phyloP scores from a whole-genome alignment of 352 stramenopile species.

The Phytopythium chamaehyphon region DNA sequence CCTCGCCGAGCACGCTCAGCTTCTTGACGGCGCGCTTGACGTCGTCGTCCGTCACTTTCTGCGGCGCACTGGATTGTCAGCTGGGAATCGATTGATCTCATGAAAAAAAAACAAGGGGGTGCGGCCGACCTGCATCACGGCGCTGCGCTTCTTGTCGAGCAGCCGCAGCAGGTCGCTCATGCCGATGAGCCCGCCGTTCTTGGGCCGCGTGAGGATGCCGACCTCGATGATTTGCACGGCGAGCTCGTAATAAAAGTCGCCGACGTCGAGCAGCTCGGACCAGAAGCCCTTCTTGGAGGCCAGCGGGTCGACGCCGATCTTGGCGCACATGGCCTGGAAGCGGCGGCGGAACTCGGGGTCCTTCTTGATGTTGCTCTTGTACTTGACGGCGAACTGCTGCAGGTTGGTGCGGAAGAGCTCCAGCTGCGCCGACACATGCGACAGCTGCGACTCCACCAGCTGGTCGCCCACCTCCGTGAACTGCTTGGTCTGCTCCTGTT shows the following conservation, averaged over 20 bases:
- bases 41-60: conserved; percentile 90
- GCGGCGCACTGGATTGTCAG: neutral
- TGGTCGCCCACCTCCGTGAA: conserved; percentile 84
- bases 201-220: conserved; percentile 91
- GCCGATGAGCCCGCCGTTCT: conserved; percentile 80
- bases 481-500: conserved; percentile 84
- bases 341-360: conserved; percentile 92
- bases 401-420: conserved; percentile 90
- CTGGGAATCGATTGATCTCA: no score
- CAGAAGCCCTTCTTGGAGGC: conserved; percentile 98
- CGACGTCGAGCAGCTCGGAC: conserved; percentile 95
- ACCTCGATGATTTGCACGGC: conserved; percentile 98
- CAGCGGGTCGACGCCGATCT: conserved; percentile 96
- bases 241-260: conserved; percentile 99
- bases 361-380: conserved; percentile 95
- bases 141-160: conserved; percentile 61
- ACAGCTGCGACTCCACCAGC: conserved; percentile 74
- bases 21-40: conserved; percentile 94
- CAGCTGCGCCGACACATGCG: conserved; percentile 81
- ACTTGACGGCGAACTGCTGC: conserved; percentile 91
- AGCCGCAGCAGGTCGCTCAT: conserved; percentile 78
- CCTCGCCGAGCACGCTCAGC: conserved; percentile 91
- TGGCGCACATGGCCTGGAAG: conserved; percentile 96
- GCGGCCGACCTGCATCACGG: conserved; percentile 44
- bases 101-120: neutral